Evolutionary conservation across 2,329 filamentous ascomycete species (phyloP), one percentile per base, ranked within the genome.

Genomic region (Fusarium goolgardi): DNA sequence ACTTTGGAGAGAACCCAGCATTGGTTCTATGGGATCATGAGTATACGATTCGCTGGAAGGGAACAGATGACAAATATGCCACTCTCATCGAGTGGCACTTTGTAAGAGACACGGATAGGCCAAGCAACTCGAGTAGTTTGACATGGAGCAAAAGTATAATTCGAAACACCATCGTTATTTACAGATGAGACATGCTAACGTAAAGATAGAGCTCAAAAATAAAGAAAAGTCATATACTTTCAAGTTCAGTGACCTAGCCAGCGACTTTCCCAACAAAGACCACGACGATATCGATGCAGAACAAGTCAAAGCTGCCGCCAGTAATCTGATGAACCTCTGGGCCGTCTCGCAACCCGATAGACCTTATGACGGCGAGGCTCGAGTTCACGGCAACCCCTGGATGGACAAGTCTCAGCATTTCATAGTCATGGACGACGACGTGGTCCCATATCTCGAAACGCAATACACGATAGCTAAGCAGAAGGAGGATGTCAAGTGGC

Each of bases 321-420:
- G 55, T 43, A 67, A 55, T 25, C 37, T 51, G 4, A 63, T 55
- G 43, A 67, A 59, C 6, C 20, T 59, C 10, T 69, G 63, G 40
- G 46, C 53, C 8, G 31, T 70, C 12, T 71, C 65, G 6, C 60
- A 69, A 21, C 55, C 63, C 6, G 32, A 63, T 5, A 51, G 64
- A 5, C 57, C 50, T 8, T 59, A 59, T 12, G 41, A 63, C 15
- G 51, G 51, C 8, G 39, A 63, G 32, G 65, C 41, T 20, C 58
- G 53, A 8, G 55, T 47, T 21, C 62, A 67, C 21, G 55, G 54
- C 2, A 45, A 35, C 25, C 57, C 51, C 6, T 65, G 56, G 56
- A 52, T 49, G 45, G 69, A 62, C 51, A 50, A 53, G 23, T 70
- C 66, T n/a, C 55, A 61, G 23, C 54, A 62, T 34, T 70, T 72